Evolutionary conservation across 768 basidiomycete species (phyloP).

Genomic region (Mycena vulgaris): DNA sequence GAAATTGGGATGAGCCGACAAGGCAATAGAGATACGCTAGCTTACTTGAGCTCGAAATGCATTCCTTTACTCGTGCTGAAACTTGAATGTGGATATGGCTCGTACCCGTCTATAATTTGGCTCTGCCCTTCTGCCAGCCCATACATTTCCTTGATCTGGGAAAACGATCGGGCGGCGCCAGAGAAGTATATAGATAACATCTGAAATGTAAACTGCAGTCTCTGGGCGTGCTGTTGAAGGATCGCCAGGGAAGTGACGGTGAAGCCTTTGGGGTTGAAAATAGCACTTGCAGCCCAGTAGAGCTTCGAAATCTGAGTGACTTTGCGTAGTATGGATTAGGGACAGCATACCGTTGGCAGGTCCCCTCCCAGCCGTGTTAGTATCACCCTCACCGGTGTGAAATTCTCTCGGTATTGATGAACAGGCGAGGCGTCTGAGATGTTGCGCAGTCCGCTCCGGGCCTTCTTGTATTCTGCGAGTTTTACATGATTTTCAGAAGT

Average conservation of each 20-base stretch:
- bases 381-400: background rate
- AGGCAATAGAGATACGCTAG: background rate
- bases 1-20: no score
- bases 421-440: background rate
- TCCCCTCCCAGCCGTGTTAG: background rate
- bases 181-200: conserved; percentile 7
- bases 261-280: conserved; percentile 42
- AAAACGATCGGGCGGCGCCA: background rate
- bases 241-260: conserved; percentile 48
- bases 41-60: conserved; percentile 28
- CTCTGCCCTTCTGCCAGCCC: conserved; percentile 36
- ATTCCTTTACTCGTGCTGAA: conserved; percentile 26
- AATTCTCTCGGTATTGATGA: background rate
- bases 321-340: no score
- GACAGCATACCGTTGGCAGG: conserved; percentile 12
- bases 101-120: conserved; percentile 44
- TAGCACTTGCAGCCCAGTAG: conserved; percentile 45
- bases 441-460: background rate
- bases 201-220: conserved; percentile 36
- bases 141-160: conserved; percentile 42
- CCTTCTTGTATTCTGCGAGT: conserved; percentile 10
- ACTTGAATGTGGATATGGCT: conserved; percentile 41
- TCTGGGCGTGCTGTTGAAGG: conserved; percentile 42
- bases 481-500: background rate
- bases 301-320: conserved; percentile 20